Evolutionary conservation across 2,329 filamentous ascomycete species (phyloP).

Genomic region (Septoria petroselini): DNA sequence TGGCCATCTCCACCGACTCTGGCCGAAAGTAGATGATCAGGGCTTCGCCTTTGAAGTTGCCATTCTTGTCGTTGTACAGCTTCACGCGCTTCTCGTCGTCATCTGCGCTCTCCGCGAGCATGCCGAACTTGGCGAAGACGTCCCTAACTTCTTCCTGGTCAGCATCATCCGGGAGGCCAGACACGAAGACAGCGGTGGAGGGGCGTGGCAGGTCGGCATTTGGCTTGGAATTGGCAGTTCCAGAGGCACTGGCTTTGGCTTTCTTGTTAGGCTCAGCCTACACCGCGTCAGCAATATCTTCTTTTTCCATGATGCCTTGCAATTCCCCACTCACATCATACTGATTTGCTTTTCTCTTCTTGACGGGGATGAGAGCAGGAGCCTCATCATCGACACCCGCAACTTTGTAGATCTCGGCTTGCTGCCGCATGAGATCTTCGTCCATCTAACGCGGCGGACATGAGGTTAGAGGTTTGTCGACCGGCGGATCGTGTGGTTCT

Average conservation of each 20-base stretch:
- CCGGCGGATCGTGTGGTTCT: conserved; percentile 3
- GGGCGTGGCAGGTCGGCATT: conserved; percentile 44
- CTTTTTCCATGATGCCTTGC: not conserved
- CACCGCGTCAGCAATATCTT: conserved; percentile 3
- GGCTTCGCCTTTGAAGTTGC: conserved; percentile 88
- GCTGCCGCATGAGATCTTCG: conserved; percentile 58
- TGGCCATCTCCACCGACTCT: conserved; percentile 83
- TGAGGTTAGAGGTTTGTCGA: conserved; percentile 22
- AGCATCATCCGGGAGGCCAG: conserved; percentile 76
- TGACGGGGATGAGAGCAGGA: conserved; percentile 33
- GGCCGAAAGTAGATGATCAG: conserved; percentile 90
- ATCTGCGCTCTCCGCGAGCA: conserved; percentile 93
- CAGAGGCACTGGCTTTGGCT: conserved; percentile 21
- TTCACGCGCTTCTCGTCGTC: conserved; percentile 85
- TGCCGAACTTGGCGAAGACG: conserved; percentile 82
- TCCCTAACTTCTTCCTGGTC: conserved; percentile 77
- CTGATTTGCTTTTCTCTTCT: conserved; percentile 44
- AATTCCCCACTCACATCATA: conserved; percentile 31
- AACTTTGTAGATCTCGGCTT: conserved; percentile 60
- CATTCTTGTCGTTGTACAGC: conserved; percentile 78
- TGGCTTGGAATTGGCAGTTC: conserved; percentile 9
- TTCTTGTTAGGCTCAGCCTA: conserved; percentile 20
- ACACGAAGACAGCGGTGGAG: conserved; percentile 91
- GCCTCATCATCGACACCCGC: conserved; percentile 57
- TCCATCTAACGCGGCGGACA: conserved; percentile 48